phyloP scores from a whole-genome alignment of 2,329 filamentous ascomycete genomes.

The Fusarium annulatum region DNA sequence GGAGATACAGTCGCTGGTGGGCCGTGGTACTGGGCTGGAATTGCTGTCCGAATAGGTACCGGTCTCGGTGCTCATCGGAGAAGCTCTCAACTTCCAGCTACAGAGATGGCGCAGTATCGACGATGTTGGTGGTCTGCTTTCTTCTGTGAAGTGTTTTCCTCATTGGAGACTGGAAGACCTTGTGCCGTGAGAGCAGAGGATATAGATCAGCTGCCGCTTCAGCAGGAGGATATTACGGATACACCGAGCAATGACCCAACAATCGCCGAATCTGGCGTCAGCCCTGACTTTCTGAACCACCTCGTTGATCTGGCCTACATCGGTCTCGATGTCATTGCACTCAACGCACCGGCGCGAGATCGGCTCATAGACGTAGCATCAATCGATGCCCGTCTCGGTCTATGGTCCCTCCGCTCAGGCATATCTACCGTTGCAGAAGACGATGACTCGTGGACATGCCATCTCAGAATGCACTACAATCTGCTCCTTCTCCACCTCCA shows the following conservation, averaged over 20 bases:
- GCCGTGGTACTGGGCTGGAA: slow-evolving; percentile 43
- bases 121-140: slow-evolving; percentile 43
- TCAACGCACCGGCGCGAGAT: slow-evolving; percentile 36
- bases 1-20: slow-evolving; percentile 40
- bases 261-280: not conserved
- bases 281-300: slow-evolving; percentile 38
- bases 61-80: slow-evolving; percentile 36
- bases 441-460: slow-evolving; percentile 36
- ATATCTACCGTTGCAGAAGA: slow-evolving; percentile 41
- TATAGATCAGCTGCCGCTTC: slow-evolving; percentile 38
- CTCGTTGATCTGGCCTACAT: slow-evolving; percentile 42
- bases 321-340: slow-evolving; percentile 35
- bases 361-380: slow-evolving; percentile 30
- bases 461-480: slow-evolving; percentile 44
- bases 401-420: slow-evolving; percentile 41
- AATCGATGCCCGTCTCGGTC: slow-evolving; percentile 38
- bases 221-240: slow-evolving; percentile 35
- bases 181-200: slow-evolving; percentile 42
- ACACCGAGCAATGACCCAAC: slow-evolving; percentile 9
- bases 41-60: slow-evolving; percentile 38
- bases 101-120: slow-evolving; percentile 40
- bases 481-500: slow-evolving; percentile 40
- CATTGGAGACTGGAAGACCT: slow-evolving; percentile 36
- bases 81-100: slow-evolving; percentile 34
- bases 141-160: slow-evolving; percentile 41